Evolutionary conservation across 257 asterid genomes (phyloP).

Genomic region (Forsythia suspensa): DNA sequence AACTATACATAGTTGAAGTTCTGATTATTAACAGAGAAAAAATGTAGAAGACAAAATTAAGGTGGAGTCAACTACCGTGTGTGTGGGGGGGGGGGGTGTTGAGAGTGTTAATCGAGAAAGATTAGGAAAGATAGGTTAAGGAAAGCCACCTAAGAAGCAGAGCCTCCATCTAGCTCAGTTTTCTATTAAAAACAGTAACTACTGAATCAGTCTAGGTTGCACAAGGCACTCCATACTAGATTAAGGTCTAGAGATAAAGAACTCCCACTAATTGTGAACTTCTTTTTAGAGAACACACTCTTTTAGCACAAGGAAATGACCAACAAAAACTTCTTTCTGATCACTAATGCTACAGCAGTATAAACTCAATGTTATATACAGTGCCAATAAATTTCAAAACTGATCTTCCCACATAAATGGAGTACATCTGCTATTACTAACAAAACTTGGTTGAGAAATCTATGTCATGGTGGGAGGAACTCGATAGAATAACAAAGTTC

Average conservation of each 20-base stretch:
- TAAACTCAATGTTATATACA: neutral
- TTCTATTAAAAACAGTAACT: neutral
- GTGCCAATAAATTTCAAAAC: neutral
- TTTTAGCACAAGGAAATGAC: neutral
- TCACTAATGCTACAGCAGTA: neutral
- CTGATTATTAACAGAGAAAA: neutral
- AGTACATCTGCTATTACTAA: neutral
- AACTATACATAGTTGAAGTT: neutral
- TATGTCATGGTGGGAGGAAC: neutral
- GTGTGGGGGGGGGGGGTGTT: neutral
- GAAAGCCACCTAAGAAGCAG: neutral
- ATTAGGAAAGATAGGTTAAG: neutral
- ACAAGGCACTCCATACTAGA: neutral
- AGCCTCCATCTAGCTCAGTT: neutral
- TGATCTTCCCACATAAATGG: neutral
- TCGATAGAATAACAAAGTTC: neutral
- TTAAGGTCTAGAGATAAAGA: neutral
- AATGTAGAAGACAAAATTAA: neutral
- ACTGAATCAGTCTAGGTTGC: neutral
- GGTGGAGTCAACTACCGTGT: neutral
- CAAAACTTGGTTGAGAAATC: neutral
- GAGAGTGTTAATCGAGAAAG: neutral
- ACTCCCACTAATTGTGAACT: neutral
- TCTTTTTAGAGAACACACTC: neutral
- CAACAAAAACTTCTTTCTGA: neutral